Evolutionary conservation across 352 stramenopile genomes (phyloP).

Genomic region (Aphanomyces stellatus): DNA sequence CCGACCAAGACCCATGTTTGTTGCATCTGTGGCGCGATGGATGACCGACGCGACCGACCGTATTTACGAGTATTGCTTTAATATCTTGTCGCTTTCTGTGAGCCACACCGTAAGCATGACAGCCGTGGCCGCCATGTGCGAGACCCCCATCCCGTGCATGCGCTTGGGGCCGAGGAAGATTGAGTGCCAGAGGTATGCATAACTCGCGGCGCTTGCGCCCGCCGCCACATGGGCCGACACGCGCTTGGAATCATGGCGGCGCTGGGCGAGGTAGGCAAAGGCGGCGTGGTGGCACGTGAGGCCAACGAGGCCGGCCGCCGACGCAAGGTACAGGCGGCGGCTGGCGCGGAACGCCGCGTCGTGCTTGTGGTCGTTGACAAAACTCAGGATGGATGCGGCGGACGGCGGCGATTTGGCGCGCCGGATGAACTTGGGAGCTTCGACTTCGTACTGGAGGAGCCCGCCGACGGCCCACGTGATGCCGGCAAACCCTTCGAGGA

Average conservation of each 20-base stretch:
- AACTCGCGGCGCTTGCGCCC: background rate
- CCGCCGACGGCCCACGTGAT: constrained; percentile 16
- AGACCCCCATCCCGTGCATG: background rate
- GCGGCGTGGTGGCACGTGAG: constrained; percentile 13
- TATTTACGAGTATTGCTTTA: background rate
- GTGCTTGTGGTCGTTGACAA: constrained; percentile 1
- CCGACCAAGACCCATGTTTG: too few relatives aligned
- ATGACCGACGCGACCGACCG: too few relatives aligned
- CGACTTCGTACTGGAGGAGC: constrained; percentile 13
- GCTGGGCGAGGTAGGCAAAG: background rate
- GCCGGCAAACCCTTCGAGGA: constrained; percentile 10
- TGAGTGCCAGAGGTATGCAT: constrained; percentile 10
- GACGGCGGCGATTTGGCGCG: background rate
- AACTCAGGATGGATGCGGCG: background rate
- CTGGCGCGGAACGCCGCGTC: constrained; percentile 9
- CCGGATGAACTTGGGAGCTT: constrained; percentile 2
- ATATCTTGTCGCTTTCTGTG: background rate
- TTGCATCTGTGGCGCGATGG: too few relatives aligned
- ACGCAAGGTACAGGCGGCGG: constrained; percentile 8
- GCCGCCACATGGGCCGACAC: constrained; percentile 7
- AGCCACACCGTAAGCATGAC: constrained; percentile 13
- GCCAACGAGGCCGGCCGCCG: background rate
- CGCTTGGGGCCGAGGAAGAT: constrained; percentile 7
- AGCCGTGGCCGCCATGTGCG: constrained; percentile 6
- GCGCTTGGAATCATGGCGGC: background rate